Conservation (phyloP, 306 rosid genomes). For the Carpinus fangiana region DNA sequence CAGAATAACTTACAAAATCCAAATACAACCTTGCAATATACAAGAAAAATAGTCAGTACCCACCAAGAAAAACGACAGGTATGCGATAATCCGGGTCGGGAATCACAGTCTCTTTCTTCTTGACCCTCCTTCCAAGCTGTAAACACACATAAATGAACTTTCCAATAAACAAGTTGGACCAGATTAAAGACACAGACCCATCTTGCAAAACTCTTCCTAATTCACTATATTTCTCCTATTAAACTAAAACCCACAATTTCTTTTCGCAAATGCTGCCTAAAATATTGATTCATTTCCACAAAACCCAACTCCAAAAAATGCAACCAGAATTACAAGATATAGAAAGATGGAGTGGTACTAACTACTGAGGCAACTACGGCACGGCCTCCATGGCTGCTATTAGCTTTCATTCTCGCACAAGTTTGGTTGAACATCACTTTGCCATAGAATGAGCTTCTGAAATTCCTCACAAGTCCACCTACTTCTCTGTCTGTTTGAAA, state of each 20-base stretch:
- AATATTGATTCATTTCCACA: not conserved
- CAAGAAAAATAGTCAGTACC: constrained; percentile 33
- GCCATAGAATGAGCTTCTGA: constrained; percentile 59
- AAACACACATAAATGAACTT: constrained; percentile 31
- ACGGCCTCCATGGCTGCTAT: constrained; percentile 44
- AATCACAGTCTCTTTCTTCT: constrained; percentile 65
- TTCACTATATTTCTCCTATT: not conserved
- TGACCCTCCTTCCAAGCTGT: constrained; percentile 69
- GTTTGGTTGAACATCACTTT: constrained; percentile 36
- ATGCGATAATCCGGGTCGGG: constrained; percentile 93
- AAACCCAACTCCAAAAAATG: not conserved
- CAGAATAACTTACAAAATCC: constrained; percentile 4
- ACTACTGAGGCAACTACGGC: constrained; percentile 72
- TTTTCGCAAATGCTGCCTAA: not conserved
- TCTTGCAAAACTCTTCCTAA: not conserved
- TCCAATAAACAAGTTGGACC: constrained; percentile 21
- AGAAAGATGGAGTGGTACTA: constrained; percentile 36
- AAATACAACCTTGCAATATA: constrained; percentile 16
- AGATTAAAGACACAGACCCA: constrained; percentile 8
- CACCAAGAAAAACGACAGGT: constrained; percentile 86
- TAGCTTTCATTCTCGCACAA: constrained; percentile 30
- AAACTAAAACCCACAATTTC: not conserved
- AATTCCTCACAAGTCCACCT: constrained; percentile 36
- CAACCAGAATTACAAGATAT: not conserved
- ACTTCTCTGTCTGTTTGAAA: constrained; percentile 59